phyloP scores from a whole-genome alignment of 2,329 filamentous ascomycete species.

The Chaetothyriales sp. region DNA sequence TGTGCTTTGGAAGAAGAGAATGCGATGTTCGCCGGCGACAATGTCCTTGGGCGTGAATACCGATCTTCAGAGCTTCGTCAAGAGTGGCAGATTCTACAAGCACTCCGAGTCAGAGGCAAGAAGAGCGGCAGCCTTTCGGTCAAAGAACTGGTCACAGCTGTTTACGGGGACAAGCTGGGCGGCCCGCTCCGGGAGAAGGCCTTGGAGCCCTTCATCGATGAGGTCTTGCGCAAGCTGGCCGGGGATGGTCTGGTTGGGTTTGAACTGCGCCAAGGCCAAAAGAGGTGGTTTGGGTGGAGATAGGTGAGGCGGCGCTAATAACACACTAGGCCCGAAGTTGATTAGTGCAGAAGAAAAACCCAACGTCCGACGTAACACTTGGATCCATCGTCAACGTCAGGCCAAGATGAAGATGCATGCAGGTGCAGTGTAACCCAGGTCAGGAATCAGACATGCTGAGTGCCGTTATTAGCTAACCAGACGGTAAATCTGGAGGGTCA shows the following conservation, averaged over 20 bases:
- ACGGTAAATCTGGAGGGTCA: too few relatives aligned
- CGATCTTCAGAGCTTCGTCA: conserved; percentile 23
- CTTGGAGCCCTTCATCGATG: conserved; percentile 30
- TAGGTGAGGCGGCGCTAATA: not conserved
- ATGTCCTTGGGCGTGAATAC: conserved; percentile 47
- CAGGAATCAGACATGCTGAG: too few relatives aligned
- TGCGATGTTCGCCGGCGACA: conserved; percentile 68
- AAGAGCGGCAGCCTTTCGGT: conserved; percentile 17
- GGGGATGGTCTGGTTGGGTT: conserved; percentile 31
- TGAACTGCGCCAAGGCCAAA: conserved; percentile 22
- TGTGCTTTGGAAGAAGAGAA: conserved; percentile 58
- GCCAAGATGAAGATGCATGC: too few relatives aligned
- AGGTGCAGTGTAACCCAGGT: too few relatives aligned
- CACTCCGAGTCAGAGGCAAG: not conserved
- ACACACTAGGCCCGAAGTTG: too few relatives aligned
- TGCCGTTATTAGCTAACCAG: too few relatives aligned
- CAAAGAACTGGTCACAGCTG: conserved; percentile 6
- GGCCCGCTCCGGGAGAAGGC: conserved; percentile 25
- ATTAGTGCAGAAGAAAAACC: too few relatives aligned
- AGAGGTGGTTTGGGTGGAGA: conserved; percentile 31
- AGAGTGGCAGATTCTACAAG: conserved; percentile 26
- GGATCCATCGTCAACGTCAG: too few relatives aligned
- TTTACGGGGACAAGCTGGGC: conserved; percentile 14
- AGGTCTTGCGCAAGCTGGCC: conserved; percentile 30
- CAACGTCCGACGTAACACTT: too few relatives aligned